phyloP scores from a whole-genome alignment of 2,329 filamentous ascomycete genomes.

The Botrytis cinerea region DNA sequence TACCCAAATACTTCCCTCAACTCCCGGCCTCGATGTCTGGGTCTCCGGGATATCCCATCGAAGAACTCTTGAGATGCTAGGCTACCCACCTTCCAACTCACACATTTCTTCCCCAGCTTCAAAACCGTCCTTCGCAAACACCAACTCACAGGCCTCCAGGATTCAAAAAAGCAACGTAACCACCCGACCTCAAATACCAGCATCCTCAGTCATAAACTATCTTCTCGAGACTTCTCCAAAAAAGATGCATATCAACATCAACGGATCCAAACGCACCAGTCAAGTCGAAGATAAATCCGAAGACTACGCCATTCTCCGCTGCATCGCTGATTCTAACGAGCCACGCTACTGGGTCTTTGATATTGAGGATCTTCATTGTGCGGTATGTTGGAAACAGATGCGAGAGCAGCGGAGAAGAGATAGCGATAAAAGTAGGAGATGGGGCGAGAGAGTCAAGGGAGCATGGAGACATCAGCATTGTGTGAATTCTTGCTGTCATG shows the following conservation, averaged over 20 bases:
- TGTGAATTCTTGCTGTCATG: constrained; percentile 18
- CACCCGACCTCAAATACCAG: neutral
- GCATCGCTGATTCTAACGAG: neutral
- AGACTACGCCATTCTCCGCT: constrained; percentile 1
- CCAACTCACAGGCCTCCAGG: neutral
- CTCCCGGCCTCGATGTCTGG: constrained; percentile 14
- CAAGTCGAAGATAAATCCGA: constrained; percentile 11
- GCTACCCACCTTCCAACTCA: neutral
- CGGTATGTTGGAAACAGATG: constrained; percentile 7
- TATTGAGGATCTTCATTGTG: constrained; percentile 24
- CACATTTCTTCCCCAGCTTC: neutral
- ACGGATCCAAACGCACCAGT: constrained; percentile 5
- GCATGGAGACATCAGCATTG: constrained; percentile 20
- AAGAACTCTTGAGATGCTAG: neutral
- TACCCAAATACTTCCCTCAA: neutral
- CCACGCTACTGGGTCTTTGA: constrained; percentile 17
- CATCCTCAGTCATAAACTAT: neutral
- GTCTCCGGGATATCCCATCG: neutral
- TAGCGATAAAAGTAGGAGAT: neutral
- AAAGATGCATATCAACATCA: constrained; percentile 3
- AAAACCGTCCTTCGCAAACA: neutral
- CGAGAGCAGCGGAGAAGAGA: constrained; percentile 7
- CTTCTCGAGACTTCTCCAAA: neutral
- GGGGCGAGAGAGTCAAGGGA: neutral
- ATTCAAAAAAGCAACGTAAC: neutral